Base-by-base conservation (phyloP, 495 filamentous ascomycete genomes). In the Penicillium paxilli region DNA sequence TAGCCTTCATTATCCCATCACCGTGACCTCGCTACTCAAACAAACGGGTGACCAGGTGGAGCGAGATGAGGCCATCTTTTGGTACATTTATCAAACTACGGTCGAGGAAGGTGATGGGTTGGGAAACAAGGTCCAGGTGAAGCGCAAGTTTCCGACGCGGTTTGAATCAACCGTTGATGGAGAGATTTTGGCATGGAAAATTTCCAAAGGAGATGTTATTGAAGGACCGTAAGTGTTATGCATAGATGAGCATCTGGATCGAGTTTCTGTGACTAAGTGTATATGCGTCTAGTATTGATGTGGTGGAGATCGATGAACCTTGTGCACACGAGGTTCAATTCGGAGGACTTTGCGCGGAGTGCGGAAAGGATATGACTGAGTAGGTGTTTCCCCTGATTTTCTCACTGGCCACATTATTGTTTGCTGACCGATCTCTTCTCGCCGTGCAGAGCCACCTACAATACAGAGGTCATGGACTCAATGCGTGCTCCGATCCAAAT, bases 281-380 rank as follows among this genome's bases (percentile, higher is more conserved):
- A 19, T 10, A 11, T 22, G 42, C 10, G 16, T 47, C 6, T 24
- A 80, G 79, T 65, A 59, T 76, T 44, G 74, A 83, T 19, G 81
- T 93, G 56, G 77, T 90, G 21, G 86, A 89, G 51, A 87, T 98
- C 49, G 88, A 96, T 59, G 94, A 99, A 74, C 86, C 87, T 48
- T 99, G 94, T 72, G 79, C 87, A 26, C 94, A 99, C 70, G 87
- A 89, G 59, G 78, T 96, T 25, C 94, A 99, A 65, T 98, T 88
- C 59, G 87, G 84, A 40, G 92, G 91, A 12, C 80, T 99, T 38
- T 99, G 94, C 72, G 89, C 83, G 28, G 81, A 89, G 57, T 99
- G 94, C 72, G 95, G 94, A 47, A 92, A 96, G 76, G 93, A 99
- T 67, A 98, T 99, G 95, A 97, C 90, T 47, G 82, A 80, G 85